phyloP scores from a whole-genome alignment of 1,284 basidiomycete species.

The Marasmius oreades region DNA sequence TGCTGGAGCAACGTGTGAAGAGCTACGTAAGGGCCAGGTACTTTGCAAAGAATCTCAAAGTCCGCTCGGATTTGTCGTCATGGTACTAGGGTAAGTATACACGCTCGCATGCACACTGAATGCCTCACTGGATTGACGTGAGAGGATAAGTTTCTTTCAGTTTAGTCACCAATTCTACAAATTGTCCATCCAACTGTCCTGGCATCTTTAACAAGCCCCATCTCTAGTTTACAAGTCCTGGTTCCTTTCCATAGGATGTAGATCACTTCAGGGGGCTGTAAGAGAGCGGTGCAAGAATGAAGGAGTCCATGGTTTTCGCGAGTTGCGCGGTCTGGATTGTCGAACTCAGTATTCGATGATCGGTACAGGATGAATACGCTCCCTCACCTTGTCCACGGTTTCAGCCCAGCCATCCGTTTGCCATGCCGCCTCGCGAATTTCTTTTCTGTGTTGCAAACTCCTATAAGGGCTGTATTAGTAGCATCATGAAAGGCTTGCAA shows the following conservation, averaged over 20 bases:
- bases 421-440: conserved; percentile 87
- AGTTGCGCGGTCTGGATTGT: conserved; percentile 68
- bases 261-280: conserved; percentile 78
- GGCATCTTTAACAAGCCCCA: no score
- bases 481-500: conserved; percentile 12
- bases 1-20: no score
- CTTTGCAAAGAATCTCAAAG: no score
- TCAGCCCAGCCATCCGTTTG: conserved; percentile 90
- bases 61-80: no score
- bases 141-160: no score
- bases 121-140: no score
- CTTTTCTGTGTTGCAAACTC: conserved; percentile 77
- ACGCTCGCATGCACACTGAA: no score
- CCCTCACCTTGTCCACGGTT: conserved; percentile 82
- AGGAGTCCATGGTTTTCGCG: conserved; percentile 75
- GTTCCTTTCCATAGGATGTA: background rate
- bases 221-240: conserved; percentile 4
- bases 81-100: no score
- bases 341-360: conserved; percentile 13
- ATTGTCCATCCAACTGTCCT: no score
- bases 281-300: conserved; percentile 68
- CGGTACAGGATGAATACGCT: conserved; percentile 3
- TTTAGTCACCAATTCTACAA: no score
- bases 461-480: conserved; percentile 31
- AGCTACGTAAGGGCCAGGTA: no score